Base-by-base conservation (phyloP, 1,284 basidiomycete genomes). In the Leccinum subrobustum region DNA sequence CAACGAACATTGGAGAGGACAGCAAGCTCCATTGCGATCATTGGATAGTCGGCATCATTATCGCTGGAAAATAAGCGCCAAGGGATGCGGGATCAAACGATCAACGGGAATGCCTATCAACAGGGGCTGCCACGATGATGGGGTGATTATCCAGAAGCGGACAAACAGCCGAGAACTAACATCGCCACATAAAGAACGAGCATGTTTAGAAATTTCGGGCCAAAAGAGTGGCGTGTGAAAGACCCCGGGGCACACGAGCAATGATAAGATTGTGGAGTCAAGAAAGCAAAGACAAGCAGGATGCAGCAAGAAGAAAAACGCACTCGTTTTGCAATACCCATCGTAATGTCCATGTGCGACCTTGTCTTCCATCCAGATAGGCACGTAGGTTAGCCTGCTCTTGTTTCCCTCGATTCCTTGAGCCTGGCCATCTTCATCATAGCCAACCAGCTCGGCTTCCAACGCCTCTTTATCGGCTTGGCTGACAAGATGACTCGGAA, bases 271-370 rank as follows among this genome's bases (percentile, higher is more conserved):
- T 31, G 35, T n/a, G 0, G 29, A 2, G 42, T 23, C 29, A 52
- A 39, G 12, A 7, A 54, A 50, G 1, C 37, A 57, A 16, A 33
- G 54, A 33, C 57, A 23, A 6, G 33, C 6, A 14, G 2, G 29
- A 25, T 14, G 60, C 18, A n/a, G 35, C 20, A 14, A n/a, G 23
- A 29, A 4, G 51, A 31, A 42, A 35, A 12, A 83, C 86, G 78
- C 71, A 95, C 92, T 97, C 68, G 92, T 89, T 76, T 99, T 99
- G 86, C 96, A 98, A 78, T 98, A 98, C 0, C 95, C 96, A 68
- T 96, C 94, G 73, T 98, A 98, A 75, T 97, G 95, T 0, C 91
- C 93, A 73, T 95, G 94, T 27, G 93, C 93, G 47, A 94, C 85
- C 74, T 89, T 88, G 72, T 95, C 92, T 65, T 95, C 92, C 27